Conservation (phyloP, 1,139 yeast genomes). For the Geotrichum reessii region DNA sequence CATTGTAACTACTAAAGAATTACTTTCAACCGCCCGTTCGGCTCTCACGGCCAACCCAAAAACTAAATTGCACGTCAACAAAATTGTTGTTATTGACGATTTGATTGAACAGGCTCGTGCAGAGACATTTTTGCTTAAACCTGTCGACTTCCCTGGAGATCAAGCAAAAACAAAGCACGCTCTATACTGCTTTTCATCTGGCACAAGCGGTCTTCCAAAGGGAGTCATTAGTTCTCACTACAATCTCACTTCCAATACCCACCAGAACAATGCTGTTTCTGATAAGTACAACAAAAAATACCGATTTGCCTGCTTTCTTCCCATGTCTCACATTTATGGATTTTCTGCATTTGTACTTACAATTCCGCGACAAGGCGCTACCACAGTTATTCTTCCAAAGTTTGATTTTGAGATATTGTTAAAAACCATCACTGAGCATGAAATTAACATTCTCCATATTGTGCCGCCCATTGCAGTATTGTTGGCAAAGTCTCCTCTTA, state of each 20-base stretch:
- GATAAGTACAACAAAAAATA: constrained; percentile 2
- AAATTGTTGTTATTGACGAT: constrained; percentile 7
- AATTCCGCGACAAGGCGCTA: constrained; percentile 23
- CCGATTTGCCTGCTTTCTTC: constrained; percentile 25
- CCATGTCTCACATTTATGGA: constrained; percentile 36
- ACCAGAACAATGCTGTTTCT: constrained; percentile 15
- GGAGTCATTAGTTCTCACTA: constrained; percentile 55
- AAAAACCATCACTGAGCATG: constrained; percentile 24
- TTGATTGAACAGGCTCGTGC: constrained; percentile 6
- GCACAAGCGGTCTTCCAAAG: constrained; percentile 55
- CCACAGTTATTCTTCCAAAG: constrained; percentile 29
- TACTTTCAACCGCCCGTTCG: background rate
- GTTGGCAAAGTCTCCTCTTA: constrained; percentile 36
- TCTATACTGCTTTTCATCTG: constrained; percentile 48
- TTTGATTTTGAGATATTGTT: constrained; percentile 32
- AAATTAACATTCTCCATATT: constrained; percentile 27
- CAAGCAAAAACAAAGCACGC: constrained; percentile 15
- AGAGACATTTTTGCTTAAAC: background rate
- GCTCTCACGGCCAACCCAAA: constrained; percentile 1
- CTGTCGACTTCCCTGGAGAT: constrained; percentile 8
- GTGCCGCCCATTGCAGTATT: constrained; percentile 37
- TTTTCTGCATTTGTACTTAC: constrained; percentile 27
- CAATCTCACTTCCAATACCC: constrained; percentile 26
- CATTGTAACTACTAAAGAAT: constrained; percentile 22
- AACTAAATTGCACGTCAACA: background rate